phyloP scores from a whole-genome alignment of 2,329 filamentous ascomycete species.

The Lecanosticta acicola region DNA sequence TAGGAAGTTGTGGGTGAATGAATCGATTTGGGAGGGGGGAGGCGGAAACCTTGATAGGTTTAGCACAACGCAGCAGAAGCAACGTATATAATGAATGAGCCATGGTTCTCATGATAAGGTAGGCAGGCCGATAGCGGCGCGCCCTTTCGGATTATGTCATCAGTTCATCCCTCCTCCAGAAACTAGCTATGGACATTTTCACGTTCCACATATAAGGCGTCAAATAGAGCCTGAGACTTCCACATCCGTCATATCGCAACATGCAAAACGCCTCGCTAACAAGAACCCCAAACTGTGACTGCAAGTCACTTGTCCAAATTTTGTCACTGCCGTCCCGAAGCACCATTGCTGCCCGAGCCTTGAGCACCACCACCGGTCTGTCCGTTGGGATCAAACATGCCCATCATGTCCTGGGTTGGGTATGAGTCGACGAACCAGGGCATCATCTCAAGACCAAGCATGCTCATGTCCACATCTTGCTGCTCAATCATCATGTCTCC shows the following conservation, averaged over 20 bases:
- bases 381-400: slow-evolving; percentile 18
- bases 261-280: slow-evolving; percentile 7
- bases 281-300: neutral
- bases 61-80: no score
- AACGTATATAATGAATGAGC: no score
- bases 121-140: slow-evolving; percentile 6
- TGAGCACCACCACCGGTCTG: slow-evolving; percentile 6
- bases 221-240: no score
- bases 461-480: slow-evolving; percentile 69
- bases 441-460: slow-evolving; percentile 63
- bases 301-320: neutral
- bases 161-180: no score
- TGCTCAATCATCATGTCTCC: slow-evolving; percentile 65
- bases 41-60: no score
- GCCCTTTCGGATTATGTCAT: neutral
- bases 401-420: slow-evolving; percentile 38
- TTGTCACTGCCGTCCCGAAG: slow-evolving; percentile 3
- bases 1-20: no score
- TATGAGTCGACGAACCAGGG: slow-evolving; percentile 67
- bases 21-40: no score
- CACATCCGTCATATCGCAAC: slow-evolving; percentile 2
- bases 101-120: no score
- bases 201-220: no score
- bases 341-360: slow-evolving; percentile 5
- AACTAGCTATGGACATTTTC: no score